phyloP scores from a whole-genome alignment of 139 green algal genomes.

The Closterium sp. region DNA sequence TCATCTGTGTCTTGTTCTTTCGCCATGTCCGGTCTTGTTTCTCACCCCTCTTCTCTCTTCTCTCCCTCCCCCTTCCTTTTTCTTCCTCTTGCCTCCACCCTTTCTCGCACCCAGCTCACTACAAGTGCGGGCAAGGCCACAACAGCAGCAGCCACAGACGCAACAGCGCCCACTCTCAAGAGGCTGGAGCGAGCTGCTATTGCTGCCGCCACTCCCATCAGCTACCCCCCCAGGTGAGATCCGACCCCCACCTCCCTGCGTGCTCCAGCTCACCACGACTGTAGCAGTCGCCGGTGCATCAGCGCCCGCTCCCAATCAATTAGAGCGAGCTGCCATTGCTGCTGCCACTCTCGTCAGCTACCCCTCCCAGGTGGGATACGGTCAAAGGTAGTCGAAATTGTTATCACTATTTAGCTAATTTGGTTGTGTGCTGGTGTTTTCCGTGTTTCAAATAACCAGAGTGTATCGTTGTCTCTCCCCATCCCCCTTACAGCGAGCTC shows the following conservation, averaged over 20 bases:
- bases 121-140: slow-evolving; percentile 11
- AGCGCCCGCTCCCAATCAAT: slow-evolving; percentile 63
- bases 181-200: slow-evolving; percentile 72
- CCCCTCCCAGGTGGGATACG: slow-evolving; percentile 39
- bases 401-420: no score
- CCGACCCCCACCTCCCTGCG: background rate
- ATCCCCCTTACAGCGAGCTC: slow-evolving; percentile 60
- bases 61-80: background rate
- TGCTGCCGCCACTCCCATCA: slow-evolving; percentile 66
- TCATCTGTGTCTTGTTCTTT: no score
- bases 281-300: slow-evolving; percentile 59
- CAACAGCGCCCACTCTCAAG: slow-evolving; percentile 63
- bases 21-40: no score
- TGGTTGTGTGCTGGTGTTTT: no score
- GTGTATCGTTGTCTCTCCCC: background rate
- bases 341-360: slow-evolving; percentile 68
- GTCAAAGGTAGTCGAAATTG: no score
- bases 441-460: no score
- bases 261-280: slow-evolving; percentile 6
- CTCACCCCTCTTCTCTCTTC: background rate
- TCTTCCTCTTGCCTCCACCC: background rate
- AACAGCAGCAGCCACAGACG: slow-evolving; percentile 57
- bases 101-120: background rate
- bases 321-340: slow-evolving; percentile 70
- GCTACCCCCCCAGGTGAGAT: slow-evolving; percentile 56